Evolutionary conservation across 2,329 filamentous ascomycete species (phyloP), one percentile per base, ranked within the genome.

Genomic region (Curvularia hawaiiensis): DNA sequence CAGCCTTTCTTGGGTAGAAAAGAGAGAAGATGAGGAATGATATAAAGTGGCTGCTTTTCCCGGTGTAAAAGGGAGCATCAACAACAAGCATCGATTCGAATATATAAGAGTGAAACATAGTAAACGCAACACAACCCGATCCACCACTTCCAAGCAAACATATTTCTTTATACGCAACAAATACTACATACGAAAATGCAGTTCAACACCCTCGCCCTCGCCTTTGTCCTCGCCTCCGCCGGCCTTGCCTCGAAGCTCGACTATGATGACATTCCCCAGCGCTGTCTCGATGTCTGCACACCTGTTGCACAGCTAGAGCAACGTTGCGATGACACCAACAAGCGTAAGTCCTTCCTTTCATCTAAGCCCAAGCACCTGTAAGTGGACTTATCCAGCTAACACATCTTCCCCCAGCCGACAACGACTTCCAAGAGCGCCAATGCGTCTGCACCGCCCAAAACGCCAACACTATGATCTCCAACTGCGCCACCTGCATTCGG

Each of bases 361-460:
- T 35, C 12, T 31, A 31, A 11, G 6, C 26, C 26, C 26, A 28
- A 28, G 9, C 26, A 24, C 22, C 4, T 24, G 22, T 24, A 24
- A 24, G 22, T 24, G 22, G 4, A 24, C 11, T 14, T 14, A 14
- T 33, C 31, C 33, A 35, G 16, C 33, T 16, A n/a, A 35, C 28
- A 44, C 9, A 11, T 31, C 30, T 4, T 12, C 11, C 10, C 8
- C 12, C 44, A 47, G 40, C 11, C 43, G 53, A 46, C 53, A 26
- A 52, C 16, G 48, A 52, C 28, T 9, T 12, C 24, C 40, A 41
- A 12, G 53, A 56, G 41, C 53, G 53, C 18, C 47, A 46, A n/a
- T 56, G 53, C 24, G 14, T 56, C 40, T 56, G 53, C 53, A 52
- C 24, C 8, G 53, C 20, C 31, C 48, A 56, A 30, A 33, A 56